Evolutionary conservation across 768 basidiomycete genomes (phyloP), one percentile per base, ranked within the genome.

Genomic region (Rhodotorula paludigena): DNA sequence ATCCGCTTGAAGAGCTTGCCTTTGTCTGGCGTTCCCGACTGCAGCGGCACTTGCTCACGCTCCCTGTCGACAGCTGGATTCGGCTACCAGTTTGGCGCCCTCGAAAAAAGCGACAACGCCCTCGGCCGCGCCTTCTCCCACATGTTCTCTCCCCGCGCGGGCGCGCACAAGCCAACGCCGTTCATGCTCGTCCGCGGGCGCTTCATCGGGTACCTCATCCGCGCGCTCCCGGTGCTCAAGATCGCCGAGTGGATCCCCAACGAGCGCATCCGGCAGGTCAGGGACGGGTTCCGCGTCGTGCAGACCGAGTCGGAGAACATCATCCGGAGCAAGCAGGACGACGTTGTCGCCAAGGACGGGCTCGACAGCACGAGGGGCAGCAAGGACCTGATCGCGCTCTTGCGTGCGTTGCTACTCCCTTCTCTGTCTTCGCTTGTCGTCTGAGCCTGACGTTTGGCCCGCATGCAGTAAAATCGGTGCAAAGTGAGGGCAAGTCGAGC

Each of bases 241-340:
- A 61, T 73, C 20, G 61, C 60, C 35, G 45, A 38, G n/a, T 56
- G 53, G 48, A 47, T 73, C 35, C 72, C 72, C 16, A 57, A 52
- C 35, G 47, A 57, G 33, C 49, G 60, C 7, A 38, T 67, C 23
- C 52, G 55, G 44, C 23, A 39, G 12, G 52, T 64, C 14, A 20
- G 51, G 10, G 30, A 52, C 35, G 66, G 65, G 15, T 69, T 73
- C 42, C 44, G 25, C 18, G 63, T 62, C 44, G 60, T 76, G 23
- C 56, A 69, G 59, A 38, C 33, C 39, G 75, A 74, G 66, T 58
- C 68, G 14, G 16, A 36, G 20, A 68, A 68, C 39, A 71, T 76
- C 56, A 58, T 76, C 30, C 53, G 63, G 57, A 56, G 41, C 47
- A 72, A 68, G 60, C 42, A 48, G 39, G 48, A 41, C 3, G 60